phyloP scores from a whole-genome alignment of 208 protist species.

The Wallacemonas sp. region DNA sequence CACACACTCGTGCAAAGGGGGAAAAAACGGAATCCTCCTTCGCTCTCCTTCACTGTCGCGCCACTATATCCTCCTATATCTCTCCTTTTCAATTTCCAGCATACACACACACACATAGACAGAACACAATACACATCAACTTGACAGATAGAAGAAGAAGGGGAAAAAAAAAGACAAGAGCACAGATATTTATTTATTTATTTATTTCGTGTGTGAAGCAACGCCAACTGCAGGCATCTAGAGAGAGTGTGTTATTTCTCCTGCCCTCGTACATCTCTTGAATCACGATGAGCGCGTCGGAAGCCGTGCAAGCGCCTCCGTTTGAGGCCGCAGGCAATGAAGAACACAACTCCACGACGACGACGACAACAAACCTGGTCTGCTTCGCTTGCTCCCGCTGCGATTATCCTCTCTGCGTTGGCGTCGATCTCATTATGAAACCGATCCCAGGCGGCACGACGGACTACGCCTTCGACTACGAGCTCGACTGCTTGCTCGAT shows the following conservation, averaged over 20 bases:
- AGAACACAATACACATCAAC: not conserved
- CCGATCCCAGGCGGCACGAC: slow-evolving; percentile 44
- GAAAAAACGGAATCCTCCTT: too few relatives aligned
- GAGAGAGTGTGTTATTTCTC: not conserved
- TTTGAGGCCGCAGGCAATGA: too few relatives aligned
- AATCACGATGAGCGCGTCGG: too few relatives aligned
- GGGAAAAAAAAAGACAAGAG: too few relatives aligned
- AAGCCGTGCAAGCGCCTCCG: too few relatives aligned
- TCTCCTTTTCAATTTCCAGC: not conserved
- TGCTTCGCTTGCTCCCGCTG: slow-evolving; percentile 83
- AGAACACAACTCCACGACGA: too few relatives aligned
- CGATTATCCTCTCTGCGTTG: slow-evolving; percentile 74
- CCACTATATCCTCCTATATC: too few relatives aligned
- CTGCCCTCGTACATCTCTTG: too few relatives aligned
- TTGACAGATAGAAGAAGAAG: too few relatives aligned
- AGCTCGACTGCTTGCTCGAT: slow-evolving; percentile 75
- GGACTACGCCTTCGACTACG: slow-evolving; percentile 69
- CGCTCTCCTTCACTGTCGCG: too few relatives aligned
- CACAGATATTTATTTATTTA: too few relatives aligned
- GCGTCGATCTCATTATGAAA: slow-evolving; percentile 41
- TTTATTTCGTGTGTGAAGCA: not conserved
- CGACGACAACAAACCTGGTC: slow-evolving; percentile 14
- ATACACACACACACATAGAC: not conserved
- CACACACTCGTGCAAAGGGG: too few relatives aligned
- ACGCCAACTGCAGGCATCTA: not conserved